Conservation (phyloP, 768 basidiomycete species). For the Lactarius evosmus region DNA sequence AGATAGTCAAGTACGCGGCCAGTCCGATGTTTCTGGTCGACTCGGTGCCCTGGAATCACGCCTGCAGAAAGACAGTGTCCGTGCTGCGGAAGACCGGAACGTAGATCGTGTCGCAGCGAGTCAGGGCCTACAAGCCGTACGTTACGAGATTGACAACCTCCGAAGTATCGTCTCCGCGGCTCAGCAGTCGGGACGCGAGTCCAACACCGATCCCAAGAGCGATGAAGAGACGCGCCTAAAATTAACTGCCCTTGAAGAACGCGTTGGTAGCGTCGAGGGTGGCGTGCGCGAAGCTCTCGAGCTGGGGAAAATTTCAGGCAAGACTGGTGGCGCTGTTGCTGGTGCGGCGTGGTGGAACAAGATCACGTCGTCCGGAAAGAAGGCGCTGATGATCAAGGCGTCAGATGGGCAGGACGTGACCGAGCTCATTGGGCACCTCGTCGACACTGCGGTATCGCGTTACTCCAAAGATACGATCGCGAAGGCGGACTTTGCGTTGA, state of each 20-base stretch:
- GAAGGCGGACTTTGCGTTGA: conserved; percentile 80
- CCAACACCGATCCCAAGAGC: conserved; percentile 25
- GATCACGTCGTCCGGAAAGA: conserved; percentile 41
- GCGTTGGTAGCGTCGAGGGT: conserved; percentile 57
- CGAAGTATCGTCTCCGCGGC: conserved; percentile 34
- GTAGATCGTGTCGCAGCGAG: conserved; percentile 38
- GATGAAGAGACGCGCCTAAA: conserved; percentile 59
- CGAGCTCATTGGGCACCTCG: conserved; percentile 65
- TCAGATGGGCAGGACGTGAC: conserved; percentile 73
- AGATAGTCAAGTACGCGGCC: conserved; percentile 50
- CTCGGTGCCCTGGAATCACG: conserved; percentile 56
- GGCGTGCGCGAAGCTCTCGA: conserved; percentile 73
- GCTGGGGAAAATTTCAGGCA: conserved; percentile 47
- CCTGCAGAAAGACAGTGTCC: conserved; percentile 45
- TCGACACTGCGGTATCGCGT: conserved; percentile 68
- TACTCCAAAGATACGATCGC: conserved; percentile 78
- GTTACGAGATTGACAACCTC: conserved; percentile 26
- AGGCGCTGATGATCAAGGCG: conserved; percentile 59
- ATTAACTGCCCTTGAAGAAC: conserved; percentile 58
- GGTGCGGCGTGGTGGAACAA: conserved; percentile 69
- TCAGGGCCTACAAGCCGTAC: conserved; percentile 31
- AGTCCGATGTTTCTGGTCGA: conserved; percentile 51
- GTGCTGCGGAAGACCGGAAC: conserved; percentile 52
- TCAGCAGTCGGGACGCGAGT: conserved; percentile 28
- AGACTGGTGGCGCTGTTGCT: conserved; percentile 37